Conservation (phyloP, 78 protist genomes). For the Dictyostelium intermedium region DNA sequence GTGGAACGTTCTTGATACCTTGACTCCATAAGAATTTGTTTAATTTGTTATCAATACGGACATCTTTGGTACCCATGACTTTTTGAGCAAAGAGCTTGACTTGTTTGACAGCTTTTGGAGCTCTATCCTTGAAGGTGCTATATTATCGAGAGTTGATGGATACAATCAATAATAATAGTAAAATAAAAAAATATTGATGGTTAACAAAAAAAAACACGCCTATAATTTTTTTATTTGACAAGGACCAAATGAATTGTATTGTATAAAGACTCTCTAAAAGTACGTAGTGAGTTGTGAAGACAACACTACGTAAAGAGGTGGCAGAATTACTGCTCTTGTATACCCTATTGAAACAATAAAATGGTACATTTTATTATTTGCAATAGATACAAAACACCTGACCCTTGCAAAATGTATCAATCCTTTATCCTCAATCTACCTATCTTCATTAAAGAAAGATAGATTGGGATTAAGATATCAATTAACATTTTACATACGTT, state of each 20-base stretch:
- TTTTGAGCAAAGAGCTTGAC: slow-evolving; percentile 88
- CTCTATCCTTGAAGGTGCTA: slow-evolving; percentile 94
- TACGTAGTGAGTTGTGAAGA: not conserved
- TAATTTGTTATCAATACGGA: slow-evolving; percentile 90
- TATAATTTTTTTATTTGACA: not conserved
- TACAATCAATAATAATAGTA: not conserved
- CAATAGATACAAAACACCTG: slow-evolving; percentile 13
- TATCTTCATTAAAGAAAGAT: not conserved
- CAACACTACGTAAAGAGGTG: not conserved
- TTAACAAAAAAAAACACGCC: not conserved
- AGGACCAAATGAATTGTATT: not conserved
- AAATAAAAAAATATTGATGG: not conserved
- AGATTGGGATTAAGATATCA: not conserved
- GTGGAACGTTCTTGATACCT: slow-evolving; percentile 92
- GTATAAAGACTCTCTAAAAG: not conserved
- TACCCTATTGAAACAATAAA: not conserved
- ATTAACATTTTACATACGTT: slow-evolving; percentile 66
- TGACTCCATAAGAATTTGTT: slow-evolving; percentile 92
- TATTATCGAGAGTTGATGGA: not conserved
- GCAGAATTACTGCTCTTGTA: slow-evolving; percentile 11
- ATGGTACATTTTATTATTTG: not conserved
- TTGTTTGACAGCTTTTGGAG: slow-evolving; percentile 93
- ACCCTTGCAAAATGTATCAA: not conserved
- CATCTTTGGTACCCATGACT: slow-evolving; percentile 94
- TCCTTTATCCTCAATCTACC: not conserved